A percentile compares a stretch with the other conserved stretches of the same genome.
These are phyloP conservation scores for Geranium incanum DNA, from an alignment of 441 rosid species.

Conservation along the genomic window DNA sequence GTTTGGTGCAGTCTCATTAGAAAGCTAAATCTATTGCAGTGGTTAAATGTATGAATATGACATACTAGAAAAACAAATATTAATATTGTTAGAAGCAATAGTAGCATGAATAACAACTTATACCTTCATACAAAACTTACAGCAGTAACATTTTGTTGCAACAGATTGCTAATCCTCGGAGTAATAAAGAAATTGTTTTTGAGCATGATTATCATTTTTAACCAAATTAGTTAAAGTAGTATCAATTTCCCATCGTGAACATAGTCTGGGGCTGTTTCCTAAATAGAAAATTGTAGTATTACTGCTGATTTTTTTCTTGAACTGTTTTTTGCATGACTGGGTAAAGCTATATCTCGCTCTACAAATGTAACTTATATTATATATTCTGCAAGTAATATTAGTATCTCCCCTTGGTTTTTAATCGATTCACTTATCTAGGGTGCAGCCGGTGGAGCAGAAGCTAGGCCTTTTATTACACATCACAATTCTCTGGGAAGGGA, in stretches of 20 bases:
- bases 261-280: background rate
- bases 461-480: background rate
- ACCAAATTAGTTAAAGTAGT: background rate
- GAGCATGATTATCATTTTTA: background rate
- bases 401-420: slow-evolving; percentile 27
- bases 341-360: background rate
- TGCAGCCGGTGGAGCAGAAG: slow-evolving; percentile 74
- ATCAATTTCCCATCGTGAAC: background rate
- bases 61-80: background rate
- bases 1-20: background rate
- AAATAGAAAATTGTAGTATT: background rate
- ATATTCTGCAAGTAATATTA: slow-evolving; percentile 9
- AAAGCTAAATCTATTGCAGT: background rate
- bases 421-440: slow-evolving; percentile 54
- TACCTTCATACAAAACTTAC: background rate
- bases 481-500: slow-evolving; percentile 1
- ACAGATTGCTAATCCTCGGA: background rate
- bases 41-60: background rate
- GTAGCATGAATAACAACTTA: background rate
- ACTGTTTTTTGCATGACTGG: background rate
- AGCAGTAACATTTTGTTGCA: slow-evolving; percentile 1
- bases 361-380: background rate
- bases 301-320: background rate
- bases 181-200: background rate
- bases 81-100: background rate